phyloP scores from a whole-genome alignment of 2,329 filamentous ascomycete species.

The Lithohypha guttulata region DNA sequence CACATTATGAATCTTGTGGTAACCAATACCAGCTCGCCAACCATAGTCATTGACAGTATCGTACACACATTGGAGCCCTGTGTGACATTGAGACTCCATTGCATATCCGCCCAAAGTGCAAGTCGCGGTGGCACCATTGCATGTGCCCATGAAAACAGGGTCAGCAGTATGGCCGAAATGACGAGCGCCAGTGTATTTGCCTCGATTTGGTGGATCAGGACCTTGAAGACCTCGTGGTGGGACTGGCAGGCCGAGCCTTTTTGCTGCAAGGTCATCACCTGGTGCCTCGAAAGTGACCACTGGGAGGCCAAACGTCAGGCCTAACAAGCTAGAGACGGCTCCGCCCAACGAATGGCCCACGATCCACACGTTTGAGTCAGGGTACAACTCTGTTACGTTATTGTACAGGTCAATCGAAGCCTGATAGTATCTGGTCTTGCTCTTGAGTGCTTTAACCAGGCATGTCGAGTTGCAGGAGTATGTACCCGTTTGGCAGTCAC shows the following conservation, averaged over 20 bases:
- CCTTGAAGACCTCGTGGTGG: conserved; percentile 61
- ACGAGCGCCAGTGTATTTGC: conserved; percentile 64
- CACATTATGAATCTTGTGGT: conserved; percentile 79
- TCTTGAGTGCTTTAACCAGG: conserved; percentile 59
- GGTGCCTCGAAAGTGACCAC: conserved; percentile 90
- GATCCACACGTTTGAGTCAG: conserved; percentile 74
- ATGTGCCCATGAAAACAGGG: conserved; percentile 86
- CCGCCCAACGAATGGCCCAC: conserved; percentile 88
- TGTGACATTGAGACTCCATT: conserved; percentile 85
- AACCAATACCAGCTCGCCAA: conserved; percentile 83
- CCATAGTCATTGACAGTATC: conserved; percentile 86
- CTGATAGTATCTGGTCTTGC: conserved; percentile 85
- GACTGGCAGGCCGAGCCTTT: conserved; percentile 70
- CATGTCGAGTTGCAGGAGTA: conserved; percentile 92
- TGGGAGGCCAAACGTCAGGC: conserved; percentile 80
- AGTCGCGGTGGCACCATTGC: conserved; percentile 77
- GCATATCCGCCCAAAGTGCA: conserved; percentile 91
- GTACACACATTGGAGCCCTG: conserved; percentile 77
- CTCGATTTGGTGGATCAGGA: conserved; percentile 47
- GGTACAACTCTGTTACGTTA: conserved; percentile 84
- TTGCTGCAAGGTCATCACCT: conserved; percentile 77
- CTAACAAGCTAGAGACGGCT: conserved; percentile 75
- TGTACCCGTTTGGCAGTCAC: conserved; percentile 77
- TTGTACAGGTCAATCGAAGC: conserved; percentile 81
- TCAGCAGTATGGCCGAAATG: conserved; percentile 96